Base-by-base conservation (phyloP, 495 filamentous ascomycete species). In the Penicillium goetzii region DNA sequence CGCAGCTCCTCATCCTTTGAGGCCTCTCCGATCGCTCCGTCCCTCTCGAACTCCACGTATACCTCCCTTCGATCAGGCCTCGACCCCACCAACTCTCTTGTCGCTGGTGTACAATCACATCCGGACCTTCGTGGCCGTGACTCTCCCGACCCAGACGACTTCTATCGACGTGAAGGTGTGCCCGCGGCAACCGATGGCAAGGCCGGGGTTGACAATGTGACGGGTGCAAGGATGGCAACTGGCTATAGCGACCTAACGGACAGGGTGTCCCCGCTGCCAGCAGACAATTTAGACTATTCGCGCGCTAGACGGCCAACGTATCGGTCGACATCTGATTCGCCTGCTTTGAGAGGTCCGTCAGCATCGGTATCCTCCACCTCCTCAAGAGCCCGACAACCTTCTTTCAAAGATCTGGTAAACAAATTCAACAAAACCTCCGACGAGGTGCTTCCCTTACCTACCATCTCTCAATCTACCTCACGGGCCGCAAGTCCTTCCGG, bases 371-470 rank as follows among this genome's bases (percentile, higher is more conserved):
- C 65, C 26, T 41, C 75, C 15, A 68, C 75, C 12, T 69, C 68
- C 21, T 60, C 68, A 34, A 74, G 76, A 45, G 62, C 76, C 30
- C 73, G 79, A 57, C 78, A 85, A 65, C 74, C 84, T 6, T 83
- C 83, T 14, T 86, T 88, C 70, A 85, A 84, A 74, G 83, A 88
- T 47, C 80, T 89, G 23, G 78, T 88, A 49, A 83, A 85, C 71
- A 83, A 79, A 33, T 88, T 89, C 73, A 85, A 89, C 68, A 82
- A 84, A 51, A 82, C 74, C 51, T 70, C 76, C 30, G 84, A 87
- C 67, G 78, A 84, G 58, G 73, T 85, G 40, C 76, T 84, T 14
- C 85, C 85, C 12, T 51, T 82, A 8, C 82, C 81, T 4, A 68
- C 72, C 15, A 65, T 69, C 33, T 72, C 75, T 23, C 65, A 64